Evolutionary conservation across 306 rosid genomes (phyloP), one percentile per base, ranked within the genome.

Genomic region (Potentilla sterilis): DNA sequence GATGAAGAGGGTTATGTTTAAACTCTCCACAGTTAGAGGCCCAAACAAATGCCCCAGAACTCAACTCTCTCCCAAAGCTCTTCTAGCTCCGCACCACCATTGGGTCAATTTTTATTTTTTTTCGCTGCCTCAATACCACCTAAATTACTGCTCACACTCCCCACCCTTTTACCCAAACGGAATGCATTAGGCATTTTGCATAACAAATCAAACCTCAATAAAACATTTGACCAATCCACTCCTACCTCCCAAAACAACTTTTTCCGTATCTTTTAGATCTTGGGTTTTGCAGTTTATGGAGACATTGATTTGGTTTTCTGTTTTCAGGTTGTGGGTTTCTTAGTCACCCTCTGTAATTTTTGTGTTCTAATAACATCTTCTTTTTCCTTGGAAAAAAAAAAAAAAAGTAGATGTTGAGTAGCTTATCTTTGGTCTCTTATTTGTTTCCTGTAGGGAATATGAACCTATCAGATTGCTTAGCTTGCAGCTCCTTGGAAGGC

Each of bases 381-480:
- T 16, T 35, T 16, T 63, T 63, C 43, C 9, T 32, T 1, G 38
- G 67, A 15, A 41, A n/a, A 52, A 35, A 15, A 41, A n/a, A 52
- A 35, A 13, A 16, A 55, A 12, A 38, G 6, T 13, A 24, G 48
- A 21, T 69, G 40, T 21, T 15, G 8, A 68, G 66, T 43, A 12
- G 13, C 19, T 38, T 46, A 72, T 67, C 28, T 61, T 43, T 51
- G 14, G 32, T 69, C 62, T 43, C 78, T 58, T 48, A 42, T 78
- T 75, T 67, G 11, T 75, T 77, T 81, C 38, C 70, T 70, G 28
- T 70, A 95, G 98, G 93, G 92, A 89, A 67, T 80, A 79, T 66
- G 98, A 95, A 81, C 89, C 98, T 75, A 90, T 92, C 81, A 88
- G 98, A 86, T 83, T 95, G 89, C 88, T 95, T 77, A 86, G 98